These are phyloP conservation scores for Trichomonascaceae sp. DNA, from an alignment of 1,139 yeast genomes.

Conservation along the genomic window DNA sequence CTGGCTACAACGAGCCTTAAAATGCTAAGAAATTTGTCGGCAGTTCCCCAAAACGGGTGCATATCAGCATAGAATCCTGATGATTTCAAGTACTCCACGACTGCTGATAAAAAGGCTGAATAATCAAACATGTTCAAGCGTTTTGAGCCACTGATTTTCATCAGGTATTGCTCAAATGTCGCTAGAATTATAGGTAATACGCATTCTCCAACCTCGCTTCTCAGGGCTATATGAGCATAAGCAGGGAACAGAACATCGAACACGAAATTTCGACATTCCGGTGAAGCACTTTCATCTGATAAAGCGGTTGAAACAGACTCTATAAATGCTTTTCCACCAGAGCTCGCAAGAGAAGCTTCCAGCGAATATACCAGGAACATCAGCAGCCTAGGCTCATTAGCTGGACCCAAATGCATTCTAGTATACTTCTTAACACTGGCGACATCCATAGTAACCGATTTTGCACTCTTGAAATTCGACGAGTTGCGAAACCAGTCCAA, in stretches of 20 bases:
- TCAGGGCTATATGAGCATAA: conserved; percentile 3
- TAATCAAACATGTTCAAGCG: neutral
- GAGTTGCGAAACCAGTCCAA: conserved; percentile 6
- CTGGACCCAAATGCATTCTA: neutral
- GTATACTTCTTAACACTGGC: conserved; percentile 2
- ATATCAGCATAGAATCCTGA: neutral
- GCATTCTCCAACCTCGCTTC: conserved; percentile 2
- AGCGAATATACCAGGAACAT: conserved; percentile 8
- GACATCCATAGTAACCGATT: conserved; percentile 1
- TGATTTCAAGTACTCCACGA: neutral
- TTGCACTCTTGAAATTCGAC: conserved; percentile 3
- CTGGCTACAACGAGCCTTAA: neutral
- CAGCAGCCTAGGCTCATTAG: conserved; percentile 1
- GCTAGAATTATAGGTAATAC: conserved; percentile 1
- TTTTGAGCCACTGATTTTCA: no score
- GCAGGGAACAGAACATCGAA: conserved; percentile 2
- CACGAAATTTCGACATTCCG: neutral
- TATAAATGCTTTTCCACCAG: neutral
- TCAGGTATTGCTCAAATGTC: neutral
- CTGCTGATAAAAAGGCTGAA: neutral
- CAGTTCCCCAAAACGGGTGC: conserved; percentile 5
- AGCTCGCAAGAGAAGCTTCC: conserved; percentile 1
- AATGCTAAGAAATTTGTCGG: neutral
- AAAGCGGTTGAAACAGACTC: conserved; percentile 2
- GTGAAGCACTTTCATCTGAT: neutral